Evolutionary conservation across 1,139 yeast species (phyloP), one percentile per base, ranked within the genome.

Genomic region (Arxiozyma telluris): DNA sequence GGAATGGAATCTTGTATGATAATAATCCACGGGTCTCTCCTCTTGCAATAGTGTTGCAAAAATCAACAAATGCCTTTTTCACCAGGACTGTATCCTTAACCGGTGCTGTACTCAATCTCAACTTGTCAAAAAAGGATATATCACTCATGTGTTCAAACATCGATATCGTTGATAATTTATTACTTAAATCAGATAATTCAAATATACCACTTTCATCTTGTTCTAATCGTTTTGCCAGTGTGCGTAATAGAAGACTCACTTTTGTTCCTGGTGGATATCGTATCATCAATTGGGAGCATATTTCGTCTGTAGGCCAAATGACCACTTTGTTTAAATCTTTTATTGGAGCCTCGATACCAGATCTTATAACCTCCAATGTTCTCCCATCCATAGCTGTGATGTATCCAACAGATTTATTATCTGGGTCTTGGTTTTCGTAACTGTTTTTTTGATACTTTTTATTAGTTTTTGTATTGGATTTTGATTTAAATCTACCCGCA

Each of bases 401-500:
- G 57, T 77, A 78, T 0, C 95, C 94, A 30, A 70, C 62, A 0
- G 78, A 66, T 18, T 57, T 64, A 3, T 53, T 57, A 11, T 44
- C 30, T 23, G 34, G 11, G 7, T 27, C 11, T 27, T 8, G 30
- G 11, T 27, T 27, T 27, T 9, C 7, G 11, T 8, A 27, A 2
- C 30, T 9, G 7, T 27, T 8, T 5, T 8, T 27, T 8, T 6
- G 11, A 27, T 5, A 27, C 11, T 8, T 27, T 27, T 27, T 27
- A 2, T 5, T 27, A 9, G 30, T 27, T 27, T 27, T 6, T 27
- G 30, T 27, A 8, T 27, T 27, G 30, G 30, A 27, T 2, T 27
- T 27, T 27, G 70, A 68, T 56, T 75, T 75, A 64, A 74, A 93
- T 56, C 99, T 72, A 0, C 99, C 99, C 0, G 98, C 98, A 59